Conservation (phyloP, 768 basidiomycete genomes). For the Mycena venus region DNA sequence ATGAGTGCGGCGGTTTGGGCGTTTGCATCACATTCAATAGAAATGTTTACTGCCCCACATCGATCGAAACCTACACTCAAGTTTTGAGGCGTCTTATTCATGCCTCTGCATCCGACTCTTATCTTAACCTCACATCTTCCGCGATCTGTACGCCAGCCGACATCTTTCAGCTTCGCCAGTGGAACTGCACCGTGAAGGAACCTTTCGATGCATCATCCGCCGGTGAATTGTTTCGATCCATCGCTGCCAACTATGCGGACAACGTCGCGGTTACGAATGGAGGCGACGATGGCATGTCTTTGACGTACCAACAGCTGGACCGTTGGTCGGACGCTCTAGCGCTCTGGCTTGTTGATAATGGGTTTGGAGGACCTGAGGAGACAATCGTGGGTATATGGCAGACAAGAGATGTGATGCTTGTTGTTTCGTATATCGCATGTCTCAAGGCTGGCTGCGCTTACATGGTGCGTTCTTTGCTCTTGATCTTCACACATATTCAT, state of each 20-base stretch:
- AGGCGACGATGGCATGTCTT: neutral
- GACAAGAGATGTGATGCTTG: conserved; percentile 7
- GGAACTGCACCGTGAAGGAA: neutral
- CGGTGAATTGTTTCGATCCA: neutral
- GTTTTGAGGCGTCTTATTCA: neutral
- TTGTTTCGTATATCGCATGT: conserved; percentile 7
- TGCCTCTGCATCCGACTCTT: neutral
- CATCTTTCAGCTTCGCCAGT: neutral
- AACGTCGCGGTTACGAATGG: conserved; percentile 1
- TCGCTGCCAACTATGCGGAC: neutral
- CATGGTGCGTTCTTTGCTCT: conserved; percentile 1
- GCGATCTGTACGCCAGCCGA: conserved; percentile 1
- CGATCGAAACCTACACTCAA: conserved; percentile 1
- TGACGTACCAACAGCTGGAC: conserved; percentile 1
- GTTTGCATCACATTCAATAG: neutral
- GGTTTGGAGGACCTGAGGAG: neutral
- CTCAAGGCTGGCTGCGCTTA: conserved; percentile 6
- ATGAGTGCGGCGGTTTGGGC: neutral
- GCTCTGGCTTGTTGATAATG: neutral
- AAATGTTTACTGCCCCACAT: neutral
- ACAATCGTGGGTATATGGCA: conserved; percentile 3
- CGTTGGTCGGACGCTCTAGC: conserved; percentile 2
- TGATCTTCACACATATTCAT: neutral
- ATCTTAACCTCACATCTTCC: conserved; percentile 6
- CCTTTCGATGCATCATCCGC: neutral